Conservation (phyloP, 495 filamentous ascomycete genomes). For the Friedmanniomyces simplex region DNA sequence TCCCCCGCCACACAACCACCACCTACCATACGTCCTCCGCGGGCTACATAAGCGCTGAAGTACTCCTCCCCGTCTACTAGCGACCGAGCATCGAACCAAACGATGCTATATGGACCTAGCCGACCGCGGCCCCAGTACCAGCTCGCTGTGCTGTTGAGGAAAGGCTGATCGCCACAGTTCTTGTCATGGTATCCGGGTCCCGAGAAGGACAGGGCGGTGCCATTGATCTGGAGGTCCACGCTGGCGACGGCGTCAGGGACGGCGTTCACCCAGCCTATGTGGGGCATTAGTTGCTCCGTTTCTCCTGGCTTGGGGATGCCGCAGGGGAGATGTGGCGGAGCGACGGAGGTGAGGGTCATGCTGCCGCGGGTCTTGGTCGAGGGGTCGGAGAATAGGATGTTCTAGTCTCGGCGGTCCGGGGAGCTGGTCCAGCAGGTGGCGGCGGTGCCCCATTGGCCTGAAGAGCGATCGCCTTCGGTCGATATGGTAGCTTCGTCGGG, state of each 20-base stretch:
- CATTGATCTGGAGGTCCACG: background rate
- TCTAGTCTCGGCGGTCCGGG: background rate
- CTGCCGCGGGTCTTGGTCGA: background rate
- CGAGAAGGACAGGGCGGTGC: background rate
- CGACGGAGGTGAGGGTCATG: background rate
- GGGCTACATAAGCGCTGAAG: background rate
- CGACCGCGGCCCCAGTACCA: background rate
- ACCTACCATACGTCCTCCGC: background rate
- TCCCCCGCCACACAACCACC: background rate
- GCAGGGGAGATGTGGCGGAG: background rate
- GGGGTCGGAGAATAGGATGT: background rate
- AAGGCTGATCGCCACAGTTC: slow-evolving; percentile 1
- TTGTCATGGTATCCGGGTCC: slow-evolving; percentile 1
- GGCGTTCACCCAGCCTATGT: background rate
- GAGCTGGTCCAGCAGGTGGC: background rate
- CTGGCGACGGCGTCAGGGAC: background rate
- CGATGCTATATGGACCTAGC: slow-evolving; percentile 1
- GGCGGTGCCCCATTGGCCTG: background rate
- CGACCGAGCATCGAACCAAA: background rate
- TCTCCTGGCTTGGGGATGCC: too few species aligned
- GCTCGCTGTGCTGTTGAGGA: background rate
- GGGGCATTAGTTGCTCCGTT: background rate
- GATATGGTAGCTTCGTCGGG: background rate
- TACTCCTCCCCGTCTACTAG: background rate
- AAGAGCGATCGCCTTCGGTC: background rate